phyloP scores from a whole-genome alignment of 257 asterid species.

The Solanum piurae region DNA sequence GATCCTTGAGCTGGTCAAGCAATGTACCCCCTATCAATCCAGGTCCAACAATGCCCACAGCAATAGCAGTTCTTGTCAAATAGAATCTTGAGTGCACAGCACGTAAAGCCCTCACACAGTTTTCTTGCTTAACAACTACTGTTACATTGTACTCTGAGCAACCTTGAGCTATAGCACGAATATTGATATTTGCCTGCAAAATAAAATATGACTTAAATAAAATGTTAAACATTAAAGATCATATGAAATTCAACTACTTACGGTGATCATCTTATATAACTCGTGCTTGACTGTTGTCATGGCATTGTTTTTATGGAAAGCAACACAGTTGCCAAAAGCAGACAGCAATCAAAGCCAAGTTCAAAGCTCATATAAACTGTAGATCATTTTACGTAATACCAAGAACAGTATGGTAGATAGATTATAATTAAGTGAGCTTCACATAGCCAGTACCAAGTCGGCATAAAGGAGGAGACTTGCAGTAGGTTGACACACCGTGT shows the following conservation, averaged over 20 bases:
- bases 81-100: conserved; percentile 98
- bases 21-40: conserved; percentile 94
- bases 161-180: conserved; percentile 99
- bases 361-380: neutral
- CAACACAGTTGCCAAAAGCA: neutral
- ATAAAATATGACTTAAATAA: neutral
- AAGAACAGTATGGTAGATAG: neutral
- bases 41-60: conserved; percentile 94
- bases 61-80: conserved; percentile 77
- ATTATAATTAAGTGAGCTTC: neutral
- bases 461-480: neutral
- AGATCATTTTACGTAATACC: neutral
- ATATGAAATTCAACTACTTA: neutral
- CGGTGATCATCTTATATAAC: neutral
- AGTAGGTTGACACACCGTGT: neutral
- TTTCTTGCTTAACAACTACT: conserved; percentile 83
- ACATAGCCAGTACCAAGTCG: neutral
- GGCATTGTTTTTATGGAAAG: neutral
- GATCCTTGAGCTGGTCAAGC: conserved; percentile 93
- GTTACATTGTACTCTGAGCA: conserved; percentile 94
- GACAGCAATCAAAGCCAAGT: neutral
- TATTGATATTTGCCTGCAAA: conserved; percentile 86
- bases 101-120: conserved; percentile 82
- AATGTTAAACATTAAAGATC: neutral
- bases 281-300: neutral